These are phyloP conservation scores for Hypoxylon sp. DNA, from an alignment of 2,329 filamentous ascomycete species.

Conservation along the genomic window DNA sequence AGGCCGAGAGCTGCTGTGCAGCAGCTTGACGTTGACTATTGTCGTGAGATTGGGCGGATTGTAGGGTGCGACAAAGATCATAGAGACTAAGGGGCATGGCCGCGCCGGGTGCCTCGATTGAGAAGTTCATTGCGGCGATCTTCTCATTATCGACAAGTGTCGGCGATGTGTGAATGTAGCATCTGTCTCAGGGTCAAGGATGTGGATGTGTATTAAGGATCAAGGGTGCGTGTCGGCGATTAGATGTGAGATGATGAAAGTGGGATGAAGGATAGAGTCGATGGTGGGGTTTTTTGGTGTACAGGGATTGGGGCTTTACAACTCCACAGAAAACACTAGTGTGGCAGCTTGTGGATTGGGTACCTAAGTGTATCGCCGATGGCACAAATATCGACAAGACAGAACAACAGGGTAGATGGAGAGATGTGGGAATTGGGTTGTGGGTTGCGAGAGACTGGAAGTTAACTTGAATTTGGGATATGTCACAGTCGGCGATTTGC, in stretches of 20 bases:
- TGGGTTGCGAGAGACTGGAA: background rate
- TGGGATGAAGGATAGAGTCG: constrained; percentile 22
- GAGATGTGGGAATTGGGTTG: background rate
- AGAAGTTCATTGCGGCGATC: constrained; percentile 71
- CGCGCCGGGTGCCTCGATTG: constrained; percentile 86
- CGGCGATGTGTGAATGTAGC: background rate
- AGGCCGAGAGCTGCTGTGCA: constrained; percentile 78
- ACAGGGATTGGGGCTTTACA: background rate
- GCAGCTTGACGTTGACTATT: constrained; percentile 76
- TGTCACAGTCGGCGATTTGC: background rate
- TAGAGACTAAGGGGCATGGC: constrained; percentile 77
- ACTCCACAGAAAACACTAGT: constrained; percentile 2
- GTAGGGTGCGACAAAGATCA: constrained; percentile 75
- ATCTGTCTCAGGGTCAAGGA: background rate
- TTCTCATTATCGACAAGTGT: constrained; percentile 13
- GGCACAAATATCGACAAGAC: background rate
- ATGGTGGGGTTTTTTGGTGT: background rate
- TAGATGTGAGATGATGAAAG: constrained; percentile 6
- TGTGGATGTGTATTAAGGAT: background rate
- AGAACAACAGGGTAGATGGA: background rate
- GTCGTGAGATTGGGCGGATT: constrained; percentile 74
- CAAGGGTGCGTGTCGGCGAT: background rate
- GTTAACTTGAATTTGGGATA: background rate
- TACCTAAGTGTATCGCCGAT: background rate
- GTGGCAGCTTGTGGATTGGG: background rate